A percentile compares a stretch with the other conserved stretches of the same genome.
phyloP scores from a whole-genome alignment of 2,329 filamentous ascomycete genomes.

The Colletotrichum coccodes region DNA sequence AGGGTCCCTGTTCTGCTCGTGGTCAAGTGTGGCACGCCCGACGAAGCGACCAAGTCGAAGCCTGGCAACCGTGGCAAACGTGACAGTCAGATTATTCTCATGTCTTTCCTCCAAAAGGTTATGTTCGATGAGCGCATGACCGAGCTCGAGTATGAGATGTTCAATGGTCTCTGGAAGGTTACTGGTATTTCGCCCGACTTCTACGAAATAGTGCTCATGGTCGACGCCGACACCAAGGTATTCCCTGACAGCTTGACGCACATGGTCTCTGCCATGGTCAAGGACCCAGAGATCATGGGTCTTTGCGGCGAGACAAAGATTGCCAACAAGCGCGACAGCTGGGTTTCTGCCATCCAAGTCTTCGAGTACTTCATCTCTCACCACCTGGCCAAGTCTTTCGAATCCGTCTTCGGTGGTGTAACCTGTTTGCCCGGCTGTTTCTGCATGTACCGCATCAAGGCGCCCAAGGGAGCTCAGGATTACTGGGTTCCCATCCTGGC shows the following conservation, averaged over 20 bases:
- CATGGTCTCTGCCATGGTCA: constrained; percentile 99
- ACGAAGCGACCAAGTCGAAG: constrained; percentile 83
- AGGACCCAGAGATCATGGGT: constrained; percentile 99
- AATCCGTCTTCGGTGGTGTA: constrained; percentile 98
- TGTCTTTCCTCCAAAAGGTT: constrained; percentile 99
- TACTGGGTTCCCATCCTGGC: constrained; percentile 99
- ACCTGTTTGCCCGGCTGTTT: constrained; percentile 98
- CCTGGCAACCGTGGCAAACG: constrained; percentile 98
- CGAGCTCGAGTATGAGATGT: constrained; percentile 99
- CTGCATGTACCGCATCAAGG: constrained; percentile 99
- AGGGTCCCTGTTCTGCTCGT: constrained; percentile 97
- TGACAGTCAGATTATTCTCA: constrained; percentile 98
- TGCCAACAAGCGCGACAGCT: constrained; percentile 94
- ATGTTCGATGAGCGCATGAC: constrained; percentile 99
- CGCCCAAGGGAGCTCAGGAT: constrained; percentile 97
- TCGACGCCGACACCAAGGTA: constrained; percentile 98
- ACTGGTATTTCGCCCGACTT: constrained; percentile 98
- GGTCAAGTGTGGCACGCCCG: constrained; percentile 94
- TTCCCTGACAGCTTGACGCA: constrained; percentile 98
- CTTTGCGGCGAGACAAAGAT: constrained; percentile 99
- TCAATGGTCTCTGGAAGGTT: constrained; percentile 98
- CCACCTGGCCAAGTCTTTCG: constrained; percentile 95
- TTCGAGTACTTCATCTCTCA: constrained; percentile 99
- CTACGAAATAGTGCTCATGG: constrained; percentile 98
- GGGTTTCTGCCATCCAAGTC: constrained; percentile 98